Conservation (phyloP, 1,284 basidiomycete genomes). For the Leccinum huronense region DNA sequence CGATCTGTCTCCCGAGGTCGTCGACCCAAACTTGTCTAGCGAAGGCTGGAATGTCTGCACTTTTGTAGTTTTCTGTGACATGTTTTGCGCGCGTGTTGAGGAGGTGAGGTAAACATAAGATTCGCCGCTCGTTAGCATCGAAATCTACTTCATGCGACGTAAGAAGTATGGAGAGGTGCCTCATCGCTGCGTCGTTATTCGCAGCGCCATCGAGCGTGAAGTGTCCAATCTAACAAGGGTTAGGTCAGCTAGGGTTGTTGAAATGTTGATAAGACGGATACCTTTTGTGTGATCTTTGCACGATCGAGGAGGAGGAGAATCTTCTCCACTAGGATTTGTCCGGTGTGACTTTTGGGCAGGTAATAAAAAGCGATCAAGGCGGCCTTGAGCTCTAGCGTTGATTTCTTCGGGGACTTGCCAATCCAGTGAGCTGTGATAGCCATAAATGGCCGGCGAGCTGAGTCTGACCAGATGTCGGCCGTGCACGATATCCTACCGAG, state of each 20-base stretch:
- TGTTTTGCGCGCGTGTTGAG: not conserved
- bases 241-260: no score
- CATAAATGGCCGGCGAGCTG: not conserved
- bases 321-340: not conserved
- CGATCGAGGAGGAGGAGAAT: not conserved
- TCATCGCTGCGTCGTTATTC: not conserved
- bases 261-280: no score
- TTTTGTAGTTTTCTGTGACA: not conserved
- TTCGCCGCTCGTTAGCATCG: not conserved
- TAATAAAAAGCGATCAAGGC: not conserved
- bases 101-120: not conserved
- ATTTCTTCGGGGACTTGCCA: not conserved
- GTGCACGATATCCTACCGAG: not conserved
- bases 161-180: not conserved
- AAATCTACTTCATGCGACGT: not conserved
- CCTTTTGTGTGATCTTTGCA: not conserved
- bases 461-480: not conserved
- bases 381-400: not conserved
- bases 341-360: not conserved
- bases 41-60: not conserved
- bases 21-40: not conserved
- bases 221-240: not conserved
- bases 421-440: constrained; percentile 1
- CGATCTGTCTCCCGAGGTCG: not conserved
- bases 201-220: not conserved